Conservation (phyloP, 2,329 filamentous ascomycete genomes). For the Hawksworthiomyces lignivorus region DNA sequence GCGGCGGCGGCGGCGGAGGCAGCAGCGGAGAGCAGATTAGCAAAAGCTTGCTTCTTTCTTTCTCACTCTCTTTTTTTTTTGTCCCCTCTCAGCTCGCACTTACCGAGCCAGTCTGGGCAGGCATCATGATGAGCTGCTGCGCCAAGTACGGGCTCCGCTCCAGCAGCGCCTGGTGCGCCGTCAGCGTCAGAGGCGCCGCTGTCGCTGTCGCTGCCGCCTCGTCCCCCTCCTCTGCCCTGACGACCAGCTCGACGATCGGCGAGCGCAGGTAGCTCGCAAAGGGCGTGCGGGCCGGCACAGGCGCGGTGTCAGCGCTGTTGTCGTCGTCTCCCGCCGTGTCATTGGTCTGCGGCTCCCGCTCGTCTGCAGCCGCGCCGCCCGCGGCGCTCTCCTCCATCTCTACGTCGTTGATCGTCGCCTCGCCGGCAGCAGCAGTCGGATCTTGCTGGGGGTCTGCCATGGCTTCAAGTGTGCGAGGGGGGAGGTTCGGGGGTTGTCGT, state of each 20-base stretch:
- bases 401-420: neutral
- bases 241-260: constrained; percentile 59
- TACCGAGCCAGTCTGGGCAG: too few relatives aligned
- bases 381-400: constrained; percentile 1
- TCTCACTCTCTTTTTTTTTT: neutral
- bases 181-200: constrained; percentile 43
- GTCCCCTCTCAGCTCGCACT: constrained; percentile 21
- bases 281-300: constrained; percentile 26
- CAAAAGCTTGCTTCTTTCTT: too few relatives aligned
- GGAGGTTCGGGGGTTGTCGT: too few relatives aligned
- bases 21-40: too few relatives aligned
- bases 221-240: constrained; percentile 44
- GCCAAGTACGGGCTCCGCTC: constrained; percentile 67
- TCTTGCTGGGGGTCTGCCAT: too few relatives aligned
- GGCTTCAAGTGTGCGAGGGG: too few relatives aligned
- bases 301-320: neutral
- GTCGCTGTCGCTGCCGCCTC: constrained; percentile 31
- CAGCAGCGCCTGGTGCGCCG: constrained; percentile 73
- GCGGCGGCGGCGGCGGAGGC: too few relatives aligned
- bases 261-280: constrained; percentile 58
- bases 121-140: constrained; percentile 53
- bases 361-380: neutral
- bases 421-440: neutral
- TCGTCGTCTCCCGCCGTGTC: constrained; percentile 6
- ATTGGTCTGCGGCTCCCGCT: neutral